Percentiles rank a stretch among this genome's conserved stretches.
Evolutionary conservation across 2,329 filamentous ascomycete genomes (phyloP).

Genomic region (Emericellopsis atlantica): DNA sequence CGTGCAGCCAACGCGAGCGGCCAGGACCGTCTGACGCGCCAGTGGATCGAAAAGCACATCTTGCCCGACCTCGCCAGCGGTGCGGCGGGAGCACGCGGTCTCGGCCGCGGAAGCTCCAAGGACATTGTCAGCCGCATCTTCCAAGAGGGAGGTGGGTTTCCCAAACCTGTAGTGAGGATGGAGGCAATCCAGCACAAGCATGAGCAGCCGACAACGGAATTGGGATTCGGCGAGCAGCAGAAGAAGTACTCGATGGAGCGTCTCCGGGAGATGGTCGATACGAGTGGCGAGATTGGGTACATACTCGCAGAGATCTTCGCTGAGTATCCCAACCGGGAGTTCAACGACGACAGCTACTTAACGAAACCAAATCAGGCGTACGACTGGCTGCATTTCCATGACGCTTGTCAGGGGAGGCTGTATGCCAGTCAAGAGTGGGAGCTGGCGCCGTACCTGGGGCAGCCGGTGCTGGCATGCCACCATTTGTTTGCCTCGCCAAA

Average conservation of each 20-base stretch:
- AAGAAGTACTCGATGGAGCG: slow-evolving; percentile 64
- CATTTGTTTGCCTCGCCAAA: slow-evolving; percentile 71
- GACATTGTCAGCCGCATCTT: slow-evolving; percentile 73
- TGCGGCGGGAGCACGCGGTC: slow-evolving; percentile 56
- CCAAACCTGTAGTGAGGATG: slow-evolving; percentile 36
- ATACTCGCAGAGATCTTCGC: slow-evolving; percentile 77
- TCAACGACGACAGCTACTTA: slow-evolving; percentile 84
- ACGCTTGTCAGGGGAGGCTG: slow-evolving; percentile 64
- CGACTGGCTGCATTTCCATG: slow-evolving; percentile 94
- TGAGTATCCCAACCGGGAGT: slow-evolving; percentile 75
- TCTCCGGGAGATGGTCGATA: slow-evolving; percentile 64
- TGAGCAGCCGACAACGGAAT: slow-evolving; percentile 43
- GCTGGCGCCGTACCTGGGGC: slow-evolving; percentile 72
- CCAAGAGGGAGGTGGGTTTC: slow-evolving; percentile 66
- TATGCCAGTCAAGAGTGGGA: slow-evolving; percentile 90
- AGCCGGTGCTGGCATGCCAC: slow-evolving; percentile 82
- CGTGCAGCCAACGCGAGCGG: slow-evolving; percentile 30
- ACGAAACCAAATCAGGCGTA: slow-evolving; percentile 80
- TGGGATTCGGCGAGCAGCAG: slow-evolving; percentile 60
- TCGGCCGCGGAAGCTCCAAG: slow-evolving; percentile 58
- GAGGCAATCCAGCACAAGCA: slow-evolving; percentile 28
- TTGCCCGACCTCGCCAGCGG: slow-evolving; percentile 56
- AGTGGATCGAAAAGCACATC: slow-evolving; percentile 66
- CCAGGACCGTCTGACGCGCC: slow-evolving; percentile 46
- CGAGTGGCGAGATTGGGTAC: slow-evolving; percentile 65